These are phyloP conservation scores for Petunia hybrid DNA, from an alignment of 305 asterid genomes.

Conservation along the genomic window DNA sequence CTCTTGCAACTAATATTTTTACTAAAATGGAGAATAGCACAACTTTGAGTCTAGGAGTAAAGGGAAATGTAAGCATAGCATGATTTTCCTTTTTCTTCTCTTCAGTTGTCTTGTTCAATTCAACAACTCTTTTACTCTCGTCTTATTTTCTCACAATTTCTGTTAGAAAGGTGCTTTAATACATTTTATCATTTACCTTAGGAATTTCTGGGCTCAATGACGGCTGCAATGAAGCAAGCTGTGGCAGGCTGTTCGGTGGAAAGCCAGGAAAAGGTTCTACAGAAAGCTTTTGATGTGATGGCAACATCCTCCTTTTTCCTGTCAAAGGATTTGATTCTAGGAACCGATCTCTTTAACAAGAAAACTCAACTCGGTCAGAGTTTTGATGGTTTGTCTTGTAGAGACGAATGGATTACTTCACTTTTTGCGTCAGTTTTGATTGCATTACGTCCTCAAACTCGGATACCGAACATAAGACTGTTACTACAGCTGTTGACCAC, in stretches of 20 bases:
- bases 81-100: slow-evolving; percentile 28
- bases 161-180: slow-evolving; percentile 9
- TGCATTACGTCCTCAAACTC: slow-evolving; percentile 76
- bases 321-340: slow-evolving; percentile 45
- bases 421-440: slow-evolving; percentile 80
- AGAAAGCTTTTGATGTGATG: slow-evolving; percentile 60
- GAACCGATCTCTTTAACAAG: slow-evolving; percentile 45
- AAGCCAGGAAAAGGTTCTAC: slow-evolving; percentile 70
- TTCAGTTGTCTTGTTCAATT: slow-evolving; percentile 31
- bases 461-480: slow-evolving; percentile 60
- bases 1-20: slow-evolving; percentile 67
- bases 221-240: slow-evolving; percentile 78
- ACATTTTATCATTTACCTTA: slow-evolving; percentile 41
- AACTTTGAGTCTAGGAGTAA: slow-evolving; percentile 46
- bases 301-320: slow-evolving; percentile 49
- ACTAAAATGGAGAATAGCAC: slow-evolving; percentile 57
- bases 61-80: slow-evolving; percentile 48
- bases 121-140: slow-evolving; percentile 9
- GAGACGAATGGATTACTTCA: slow-evolving; percentile 72
- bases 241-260: slow-evolving; percentile 69
- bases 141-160: slow-evolving; percentile 26
- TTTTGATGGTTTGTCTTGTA: slow-evolving; percentile 42
- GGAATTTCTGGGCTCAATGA: slow-evolving; percentile 75
- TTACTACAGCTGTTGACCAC: slow-evolving; percentile 63
- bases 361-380: slow-evolving; percentile 42